Percentiles rank a stretch among this genome's conserved stretches.
phyloP scores from a whole-genome alignment of 306 rosid genomes.

The Prunus mira region DNA sequence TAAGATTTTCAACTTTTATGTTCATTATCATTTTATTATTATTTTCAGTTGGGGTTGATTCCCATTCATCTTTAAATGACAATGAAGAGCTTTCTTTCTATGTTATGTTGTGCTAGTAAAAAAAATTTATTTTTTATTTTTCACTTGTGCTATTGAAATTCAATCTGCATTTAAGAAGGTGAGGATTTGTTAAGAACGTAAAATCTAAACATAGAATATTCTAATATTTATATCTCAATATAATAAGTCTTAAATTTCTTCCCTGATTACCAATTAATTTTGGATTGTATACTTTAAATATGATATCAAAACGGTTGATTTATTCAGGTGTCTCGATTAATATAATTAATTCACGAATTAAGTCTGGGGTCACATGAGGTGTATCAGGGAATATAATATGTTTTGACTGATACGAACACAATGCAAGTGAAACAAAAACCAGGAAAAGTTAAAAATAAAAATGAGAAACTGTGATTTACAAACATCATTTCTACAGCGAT shows the following conservation, averaged over 20 bases:
- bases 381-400: no score
- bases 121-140: no score
- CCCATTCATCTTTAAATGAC: background rate
- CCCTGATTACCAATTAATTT: background rate
- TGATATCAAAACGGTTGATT: background rate
- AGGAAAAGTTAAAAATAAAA: background rate
- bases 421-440: background rate
- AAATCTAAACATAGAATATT: background rate
- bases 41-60: no score
- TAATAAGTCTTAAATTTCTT: background rate
- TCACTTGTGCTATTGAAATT: no score
- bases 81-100: background rate
- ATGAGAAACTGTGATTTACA: background rate
- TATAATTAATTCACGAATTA: background rate
- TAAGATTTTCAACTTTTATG: constrained; percentile 12
- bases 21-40: no score
- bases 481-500: background rate
- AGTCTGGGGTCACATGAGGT: background rate
- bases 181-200: no score
- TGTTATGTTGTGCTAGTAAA: no score
- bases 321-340: background rate
- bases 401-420: no score
- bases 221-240: background rate
- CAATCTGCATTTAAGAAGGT: no score
- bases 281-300: background rate